phyloP scores from a whole-genome alignment of 768 basidiomycete species.

The Phlegmacium glaucopus region DNA sequence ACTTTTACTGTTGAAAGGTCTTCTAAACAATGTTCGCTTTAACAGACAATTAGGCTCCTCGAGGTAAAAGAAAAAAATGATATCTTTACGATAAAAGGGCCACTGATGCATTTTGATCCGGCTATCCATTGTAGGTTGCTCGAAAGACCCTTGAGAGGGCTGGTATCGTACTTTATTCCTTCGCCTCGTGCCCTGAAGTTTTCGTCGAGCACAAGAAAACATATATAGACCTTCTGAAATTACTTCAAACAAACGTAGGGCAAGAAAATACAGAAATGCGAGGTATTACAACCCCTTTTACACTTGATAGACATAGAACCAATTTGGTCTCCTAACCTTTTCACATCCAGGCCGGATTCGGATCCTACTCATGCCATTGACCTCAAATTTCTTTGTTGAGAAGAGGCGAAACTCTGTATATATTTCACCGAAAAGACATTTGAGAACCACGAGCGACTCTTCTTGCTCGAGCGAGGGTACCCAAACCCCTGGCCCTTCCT shows the following conservation, averaged over 20 bases:
- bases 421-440: neutral
- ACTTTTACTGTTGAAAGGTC: neutral
- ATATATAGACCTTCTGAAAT: constrained; percentile 46
- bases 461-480: constrained; percentile 1
- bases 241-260: constrained; percentile 33
- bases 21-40: constrained; percentile 1
- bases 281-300: constrained; percentile 25
- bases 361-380: constrained; percentile 33
- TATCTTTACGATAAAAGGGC: constrained; percentile 1
- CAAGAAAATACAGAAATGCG: constrained; percentile 27
- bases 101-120: constrained; percentile 2
- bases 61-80: constrained; percentile 36
- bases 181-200: constrained; percentile 40
- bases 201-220: constrained; percentile 40
- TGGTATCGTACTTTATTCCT: constrained; percentile 41
- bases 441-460: constrained; percentile 1
- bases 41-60: constrained; percentile 44
- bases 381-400: constrained; percentile 23
- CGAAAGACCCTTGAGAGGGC: constrained; percentile 41
- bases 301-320: constrained; percentile 3
- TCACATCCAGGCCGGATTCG: constrained; percentile 26
- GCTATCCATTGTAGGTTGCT: constrained; percentile 35
- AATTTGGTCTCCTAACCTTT: neutral
- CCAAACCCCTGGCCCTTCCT: neutral
- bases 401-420: constrained; percentile 11